Evolutionary conservation across 2,329 filamentous ascomycete genomes (phyloP).

Genomic region (Clarireedia paspali): DNA sequence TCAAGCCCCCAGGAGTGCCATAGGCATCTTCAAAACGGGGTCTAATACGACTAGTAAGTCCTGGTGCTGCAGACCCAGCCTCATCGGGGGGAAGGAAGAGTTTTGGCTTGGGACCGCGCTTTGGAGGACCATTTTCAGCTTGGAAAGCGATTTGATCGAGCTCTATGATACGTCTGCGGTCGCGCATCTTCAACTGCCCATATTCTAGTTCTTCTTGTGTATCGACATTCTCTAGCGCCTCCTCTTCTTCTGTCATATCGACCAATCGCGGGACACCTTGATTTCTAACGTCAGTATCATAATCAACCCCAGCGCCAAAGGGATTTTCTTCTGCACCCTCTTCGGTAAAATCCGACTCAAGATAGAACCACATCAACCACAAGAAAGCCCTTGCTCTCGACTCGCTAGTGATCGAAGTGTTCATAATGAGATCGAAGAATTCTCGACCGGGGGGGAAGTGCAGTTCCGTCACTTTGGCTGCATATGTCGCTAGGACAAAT

Average conservation of each 20-base stretch:
- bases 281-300: constrained; percentile 55
- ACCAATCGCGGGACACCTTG: constrained; percentile 63
- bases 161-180: constrained; percentile 66
- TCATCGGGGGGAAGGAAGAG: constrained; percentile 32
- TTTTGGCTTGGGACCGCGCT: constrained; percentile 39
- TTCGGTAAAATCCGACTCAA: constrained; percentile 89
- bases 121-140: constrained; percentile 40
- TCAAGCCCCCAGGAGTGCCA: constrained; percentile 38
- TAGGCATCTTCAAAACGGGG: constrained; percentile 45
- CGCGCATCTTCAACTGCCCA: constrained; percentile 65
- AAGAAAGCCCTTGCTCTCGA: constrained; percentile 84
- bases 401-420: constrained; percentile 69
- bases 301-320: constrained; percentile 68
- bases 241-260: constrained; percentile 57
- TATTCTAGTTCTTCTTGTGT: constrained; percentile 61
- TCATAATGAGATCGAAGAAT: constrained; percentile 96
- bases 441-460: constrained; percentile 82
- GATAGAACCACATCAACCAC: constrained; percentile 99
- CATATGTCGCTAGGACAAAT: constrained; percentile 85
- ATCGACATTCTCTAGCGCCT: constrained; percentile 66
- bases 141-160: constrained; percentile 53
- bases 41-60: constrained; percentile 53
- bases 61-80: constrained; percentile 35
- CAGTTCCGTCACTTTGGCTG: constrained; percentile 83
- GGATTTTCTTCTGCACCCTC: constrained; percentile 86